Conservation (phyloP, 75 land plant genomes). For the Azolla pinnata region DNA sequence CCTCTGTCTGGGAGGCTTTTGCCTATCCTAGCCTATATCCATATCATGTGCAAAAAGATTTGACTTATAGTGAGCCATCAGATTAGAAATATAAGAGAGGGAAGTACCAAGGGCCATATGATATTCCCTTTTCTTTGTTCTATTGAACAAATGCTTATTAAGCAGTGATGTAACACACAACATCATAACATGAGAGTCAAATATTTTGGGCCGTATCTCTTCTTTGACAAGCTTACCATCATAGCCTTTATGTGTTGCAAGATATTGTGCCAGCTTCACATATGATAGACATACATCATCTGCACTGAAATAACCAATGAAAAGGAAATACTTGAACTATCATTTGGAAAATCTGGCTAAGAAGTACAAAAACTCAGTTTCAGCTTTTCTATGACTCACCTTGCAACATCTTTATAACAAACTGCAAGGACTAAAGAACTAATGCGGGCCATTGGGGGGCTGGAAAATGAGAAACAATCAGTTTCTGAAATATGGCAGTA, state of each 20-base stretch:
- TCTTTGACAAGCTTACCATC: slow-evolving; percentile 44
- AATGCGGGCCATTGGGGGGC: slow-evolving; percentile 62
- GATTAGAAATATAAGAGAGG: too few species aligned
- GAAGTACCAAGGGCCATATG: too few species aligned
- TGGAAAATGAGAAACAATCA: slow-evolving; percentile 14
- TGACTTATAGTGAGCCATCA: too few species aligned
- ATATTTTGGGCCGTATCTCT: too few species aligned
- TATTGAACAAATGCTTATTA: too few species aligned
- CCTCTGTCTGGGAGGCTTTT: too few species aligned
- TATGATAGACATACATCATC: slow-evolving; percentile 63
- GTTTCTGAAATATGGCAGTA: too few species aligned
- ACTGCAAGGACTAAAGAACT: slow-evolving; percentile 67
- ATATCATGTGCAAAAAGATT: too few species aligned
- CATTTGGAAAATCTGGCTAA: neutral
- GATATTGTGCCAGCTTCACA: slow-evolving; percentile 77
- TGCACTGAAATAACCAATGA: slow-evolving; percentile 37
- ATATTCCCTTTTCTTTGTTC: too few species aligned
- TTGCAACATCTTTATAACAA: slow-evolving; percentile 64
- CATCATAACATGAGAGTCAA: too few species aligned
- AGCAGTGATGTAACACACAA: too few species aligned
- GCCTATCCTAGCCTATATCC: too few species aligned
- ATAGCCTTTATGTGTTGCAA: slow-evolving; percentile 72
- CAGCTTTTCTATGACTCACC: slow-evolving; percentile 26
- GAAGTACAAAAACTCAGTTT: neutral
- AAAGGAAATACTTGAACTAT: neutral